Percentiles rank a stretch among this genome's conserved stretches.
These are phyloP conservation scores for Cicer pinnatifidum DNA, from an alignment of 306 rosid species.

Conservation along the genomic window DNA sequence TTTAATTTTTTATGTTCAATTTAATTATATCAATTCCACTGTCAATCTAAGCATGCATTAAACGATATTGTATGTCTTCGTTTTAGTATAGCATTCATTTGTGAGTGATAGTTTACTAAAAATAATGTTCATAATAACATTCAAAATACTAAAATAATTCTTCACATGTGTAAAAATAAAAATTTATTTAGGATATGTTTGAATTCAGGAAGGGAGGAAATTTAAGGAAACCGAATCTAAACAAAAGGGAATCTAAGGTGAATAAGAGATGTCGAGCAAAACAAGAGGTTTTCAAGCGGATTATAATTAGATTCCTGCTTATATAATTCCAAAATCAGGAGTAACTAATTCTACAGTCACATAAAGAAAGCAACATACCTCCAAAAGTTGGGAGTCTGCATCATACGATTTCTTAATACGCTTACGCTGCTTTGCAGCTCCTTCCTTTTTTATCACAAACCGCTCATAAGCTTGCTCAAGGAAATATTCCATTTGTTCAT, in stretches of 20 bases:
- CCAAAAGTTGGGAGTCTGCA: conserved; percentile 61
- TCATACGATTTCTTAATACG: conserved; percentile 64
- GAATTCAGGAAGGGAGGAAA: background rate
- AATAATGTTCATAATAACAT: too few relatives aligned
- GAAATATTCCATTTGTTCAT: conserved; percentile 77
- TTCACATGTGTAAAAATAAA: too few relatives aligned
- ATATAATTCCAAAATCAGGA: conserved; percentile 7
- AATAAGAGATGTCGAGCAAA: background rate
- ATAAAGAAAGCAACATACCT: conserved; percentile 56
- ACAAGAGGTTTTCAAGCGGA: background rate
- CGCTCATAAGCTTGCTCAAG: conserved; percentile 82
- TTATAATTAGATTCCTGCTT: background rate
- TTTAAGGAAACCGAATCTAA: background rate
- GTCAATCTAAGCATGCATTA: too few relatives aligned
- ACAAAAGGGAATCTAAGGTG: background rate
- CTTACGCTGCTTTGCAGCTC: conserved; percentile 81
- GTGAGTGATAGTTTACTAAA: too few relatives aligned
- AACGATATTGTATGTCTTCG: too few relatives aligned
- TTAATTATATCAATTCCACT: too few relatives aligned
- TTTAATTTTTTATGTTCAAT: too few relatives aligned
- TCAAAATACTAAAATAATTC: too few relatives aligned
- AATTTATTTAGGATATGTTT: background rate
- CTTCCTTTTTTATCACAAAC: conserved; percentile 74
- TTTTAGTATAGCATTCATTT: too few relatives aligned
- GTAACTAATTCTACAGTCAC: background rate